Base-by-base conservation (phyloP, 1,139 yeast genomes). In the Kazachstania sp. region DNA sequence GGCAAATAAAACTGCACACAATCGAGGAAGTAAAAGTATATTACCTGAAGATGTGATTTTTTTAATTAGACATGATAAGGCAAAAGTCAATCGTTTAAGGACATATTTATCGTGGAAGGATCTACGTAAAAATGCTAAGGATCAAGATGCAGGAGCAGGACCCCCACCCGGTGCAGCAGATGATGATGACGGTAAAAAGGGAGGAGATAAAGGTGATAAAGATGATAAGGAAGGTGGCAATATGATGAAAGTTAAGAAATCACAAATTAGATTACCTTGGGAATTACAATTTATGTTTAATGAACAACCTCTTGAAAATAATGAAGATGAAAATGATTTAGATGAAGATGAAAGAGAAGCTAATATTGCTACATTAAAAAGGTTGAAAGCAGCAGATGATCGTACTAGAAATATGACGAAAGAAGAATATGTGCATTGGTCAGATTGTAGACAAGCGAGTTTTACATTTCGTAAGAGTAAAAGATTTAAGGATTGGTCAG, bases 351-450 rank as follows among this genome's bases (percentile, higher is more conserved):
- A 86, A 49, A 77, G 84, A 54, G 97, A 95, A 43, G 97, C 97
- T 2, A 84, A 87, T 37, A 71, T 83, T 39, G 95, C 95, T 0
- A 86, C 95, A 15, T 71, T 88, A 64, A 88, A 88, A 63, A 71
- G 97, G 50, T 73, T 92, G 55, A 88, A 88, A 61, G 82, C 79
- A 70, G 97, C 97, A 3, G 99, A 92, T 65, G 97, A 92, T 50
- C 73, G 98, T 54, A 92, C 99, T 0, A 78, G 74, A 55, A 78
- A 84, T 55, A 94, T 92, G 99, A 92, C 98, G 0, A 81, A 83
- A 58, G 97, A 92, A 60, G 98, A 92, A 64, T 92, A 92, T 59
- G 98, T 90, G 16, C 98, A 94, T 65, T 92, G 97, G 97, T 85
- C 95, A 13, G 99, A 92, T 63, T 92, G 98, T 68, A 78, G 99